A percentile compares a stretch with the other conserved stretches of the same genome.
These are phyloP conservation scores for Alisma plantagoaquatica DNA, from an alignment of 106 monocot species.

Conservation along the genomic window DNA sequence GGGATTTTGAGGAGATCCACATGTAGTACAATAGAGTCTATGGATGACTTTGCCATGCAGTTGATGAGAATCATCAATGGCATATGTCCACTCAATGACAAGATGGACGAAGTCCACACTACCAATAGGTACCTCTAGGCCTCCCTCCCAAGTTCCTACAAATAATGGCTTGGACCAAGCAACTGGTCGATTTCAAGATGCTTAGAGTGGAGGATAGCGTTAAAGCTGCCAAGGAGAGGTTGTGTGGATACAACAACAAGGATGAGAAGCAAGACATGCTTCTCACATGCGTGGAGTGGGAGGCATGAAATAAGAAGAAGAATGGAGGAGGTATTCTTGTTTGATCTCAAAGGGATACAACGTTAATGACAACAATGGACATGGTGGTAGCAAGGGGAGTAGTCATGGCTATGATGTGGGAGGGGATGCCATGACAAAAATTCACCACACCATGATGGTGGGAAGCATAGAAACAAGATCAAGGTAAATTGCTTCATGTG, in stretches of 20 bases:
- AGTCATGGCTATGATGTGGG: not conserved
- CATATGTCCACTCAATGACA: not conserved
- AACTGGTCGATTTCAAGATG: not conserved
- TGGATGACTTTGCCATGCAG: not conserved
- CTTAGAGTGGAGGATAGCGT: not conserved
- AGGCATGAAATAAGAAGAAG: not conserved
- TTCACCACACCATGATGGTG: too few species aligned
- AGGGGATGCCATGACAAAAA: too few species aligned
- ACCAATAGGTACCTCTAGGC: not conserved
- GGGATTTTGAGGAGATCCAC: not conserved
- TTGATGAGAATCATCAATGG: not conserved
- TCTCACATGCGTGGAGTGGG: too few species aligned
- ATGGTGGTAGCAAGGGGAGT: not conserved
- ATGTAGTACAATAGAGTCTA: constrained; percentile 1
- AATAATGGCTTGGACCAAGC: not conserved
- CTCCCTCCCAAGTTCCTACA: not conserved
- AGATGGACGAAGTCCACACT: not conserved
- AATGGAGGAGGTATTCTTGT: not conserved
- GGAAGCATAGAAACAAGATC: too few species aligned
- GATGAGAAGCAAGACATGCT: not conserved
- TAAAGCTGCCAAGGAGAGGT: not conserved
- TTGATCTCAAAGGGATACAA: too few species aligned
- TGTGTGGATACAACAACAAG: not conserved
- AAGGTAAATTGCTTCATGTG: too few species aligned
- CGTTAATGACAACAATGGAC: not conserved